Evolutionary conservation across 768 basidiomycete genomes (phyloP), one percentile per base, ranked within the genome.

Genomic region (Boletus pseudo-olivaceus): DNA sequence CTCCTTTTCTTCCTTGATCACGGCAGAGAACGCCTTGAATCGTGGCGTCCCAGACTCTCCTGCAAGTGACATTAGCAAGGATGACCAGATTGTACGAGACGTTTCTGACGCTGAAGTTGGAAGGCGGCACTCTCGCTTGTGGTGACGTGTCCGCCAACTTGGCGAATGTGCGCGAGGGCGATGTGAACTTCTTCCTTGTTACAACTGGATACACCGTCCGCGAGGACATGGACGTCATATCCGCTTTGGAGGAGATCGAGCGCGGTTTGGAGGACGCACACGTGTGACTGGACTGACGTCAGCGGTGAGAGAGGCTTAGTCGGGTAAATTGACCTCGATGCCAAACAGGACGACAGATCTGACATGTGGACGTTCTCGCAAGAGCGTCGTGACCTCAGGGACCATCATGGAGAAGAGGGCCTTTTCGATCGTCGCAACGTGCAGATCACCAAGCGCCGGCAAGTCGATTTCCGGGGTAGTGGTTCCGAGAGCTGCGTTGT

Each of bases 221-320:
- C 90, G 23, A 93, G 73, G 37, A 94, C 78, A 67, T 89, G 82
- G 7, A 89, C 83, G 54, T 77, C 67, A 41, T 77, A 79, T 0
- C 75, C 75, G 1, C 30, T 59, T 41, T 75, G 64, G 4, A 88
- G 68, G 12, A 96, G 78, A 55, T 88, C 85, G 17, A 94, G 73
- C 0, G 86, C 78, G 0, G 92, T 90, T 69, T 96, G 93, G 7
- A 93, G 78, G 9, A 96, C 83, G 64, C 94, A 97, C 56, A 97
- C 83, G 62, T 96, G 94, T 15, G 89, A 82, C 93, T 94, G 59
- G 9, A 15, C n/a, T 23, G 55, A 52, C 29, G 46, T 61, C 17
- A 61, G 50, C 17, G 47, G 23, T 12, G 41, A 34, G 12, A 47
- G 5, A 37, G 11, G 6, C 2, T 1, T 10, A 27, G 12, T 3